Evolutionary conservation across 345 rosid species (phyloP), one percentile per base, ranked within the genome.

Genomic region (Eucalyptus paniculata): DNA sequence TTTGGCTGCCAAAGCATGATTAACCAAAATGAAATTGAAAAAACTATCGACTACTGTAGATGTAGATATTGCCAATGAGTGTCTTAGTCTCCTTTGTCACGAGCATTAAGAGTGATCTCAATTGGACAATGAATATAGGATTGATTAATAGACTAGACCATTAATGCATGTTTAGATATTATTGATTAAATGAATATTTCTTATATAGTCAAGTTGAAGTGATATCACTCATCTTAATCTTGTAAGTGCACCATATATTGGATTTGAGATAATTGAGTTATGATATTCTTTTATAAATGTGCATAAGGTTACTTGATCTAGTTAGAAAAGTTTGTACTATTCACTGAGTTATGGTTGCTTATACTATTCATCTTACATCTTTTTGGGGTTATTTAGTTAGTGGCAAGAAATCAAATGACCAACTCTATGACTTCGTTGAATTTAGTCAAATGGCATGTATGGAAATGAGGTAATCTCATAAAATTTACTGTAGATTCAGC

Each of bases 1-100:
- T 98, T 95, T 82, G 99, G 99, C 99, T 97, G 93, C 90, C 89
- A 93, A 30, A 90, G 90, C 18, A 89, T 50, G 87, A 86, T 40
- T 85, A 77, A 77, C 50, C 88, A 88, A 37, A 86, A 62, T 88
- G 24, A 54, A 54, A 53, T 21, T 67, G 14, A 86, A 40, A 40
- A 40, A 26, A 28, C 12, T 34, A 50, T 26, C 30, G 24, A 26
- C 65, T 58, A 4, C 1, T 58, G 1, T 58, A 58, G 65, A 26
- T 58, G 65, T 11, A 58, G 65, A 19, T 9, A 58, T 26, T 58
- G n/a, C 13, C n/a, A 58, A 58, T 26, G 13, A 24, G 30, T 24
- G 28, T 26, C 65, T 58, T 26, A 10, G n/a, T 58, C 30, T 10
- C n/a, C 6, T 58, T 58, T 26, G 30, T 24, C 65, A 58, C 0